A percentile compares a stretch with the other conserved stretches of the same genome.
phyloP scores from a whole-genome alignment of 805 yeast species.

The Starmera amethionina region DNA sequence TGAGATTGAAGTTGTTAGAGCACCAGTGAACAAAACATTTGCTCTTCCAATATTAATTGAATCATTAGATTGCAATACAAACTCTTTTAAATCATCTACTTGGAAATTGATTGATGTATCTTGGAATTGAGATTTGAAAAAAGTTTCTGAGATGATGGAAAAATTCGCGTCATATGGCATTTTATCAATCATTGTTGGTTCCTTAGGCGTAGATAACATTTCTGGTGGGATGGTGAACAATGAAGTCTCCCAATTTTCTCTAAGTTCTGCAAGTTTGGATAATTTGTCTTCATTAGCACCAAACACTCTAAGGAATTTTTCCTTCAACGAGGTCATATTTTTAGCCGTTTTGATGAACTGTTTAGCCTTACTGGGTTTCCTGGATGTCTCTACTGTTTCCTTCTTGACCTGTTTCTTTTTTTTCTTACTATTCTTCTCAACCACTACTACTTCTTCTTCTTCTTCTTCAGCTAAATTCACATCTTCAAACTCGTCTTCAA shows the following conservation, averaged over 20 bases:
- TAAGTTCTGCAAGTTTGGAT: conserved; percentile 30
- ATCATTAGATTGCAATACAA: conserved; percentile 9
- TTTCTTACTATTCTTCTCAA: background rate
- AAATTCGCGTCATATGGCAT: conserved; percentile 7
- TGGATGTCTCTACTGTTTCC: conserved; percentile 1
- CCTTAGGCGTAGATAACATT: conserved; percentile 15
- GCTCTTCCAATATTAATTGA: conserved; percentile 22
- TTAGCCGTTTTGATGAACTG: conserved; percentile 15
- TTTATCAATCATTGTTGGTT: background rate
- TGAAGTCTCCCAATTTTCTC: conserved; percentile 39
- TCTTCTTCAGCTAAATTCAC: conserved; percentile 1
- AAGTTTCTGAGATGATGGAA: conserved; percentile 9
- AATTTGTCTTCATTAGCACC: conserved; percentile 40
- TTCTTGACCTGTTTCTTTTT: conserved; percentile 4
- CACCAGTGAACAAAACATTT: conserved; percentile 38
- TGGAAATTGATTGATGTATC: conserved; percentile 8
- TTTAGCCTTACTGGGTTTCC: conserved; percentile 6
- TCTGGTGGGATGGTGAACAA: conserved; percentile 33
- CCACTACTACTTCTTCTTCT: conserved; percentile 4
- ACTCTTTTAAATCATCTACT: conserved; percentile 8
- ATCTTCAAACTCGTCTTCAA: conserved; percentile 4
- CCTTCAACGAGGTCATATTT: conserved; percentile 29
- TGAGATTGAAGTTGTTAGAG: conserved; percentile 38
- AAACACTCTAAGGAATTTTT: conserved; percentile 32
- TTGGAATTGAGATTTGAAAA: conserved; percentile 8